Conservation (phyloP, 768 basidiomycete species). For the Multifurca ochricompacta region DNA sequence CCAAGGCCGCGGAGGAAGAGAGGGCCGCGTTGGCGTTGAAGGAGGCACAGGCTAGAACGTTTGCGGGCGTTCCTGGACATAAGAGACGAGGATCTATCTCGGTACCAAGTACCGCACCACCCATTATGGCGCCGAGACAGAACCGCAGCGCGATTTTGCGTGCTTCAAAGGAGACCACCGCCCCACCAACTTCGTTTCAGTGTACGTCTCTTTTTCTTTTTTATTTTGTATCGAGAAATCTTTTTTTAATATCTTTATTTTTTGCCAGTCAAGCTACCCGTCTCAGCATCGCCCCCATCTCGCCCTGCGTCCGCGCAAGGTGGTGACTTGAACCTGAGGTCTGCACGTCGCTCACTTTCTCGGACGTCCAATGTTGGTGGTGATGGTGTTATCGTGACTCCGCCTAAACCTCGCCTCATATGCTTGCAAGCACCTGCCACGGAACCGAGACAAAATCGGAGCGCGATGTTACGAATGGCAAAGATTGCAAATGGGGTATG, state of each 20-base stretch:
- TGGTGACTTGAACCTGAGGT: background rate
- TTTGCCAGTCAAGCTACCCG: too few relatives aligned
- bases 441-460: constrained; percentile 63
- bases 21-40: constrained; percentile 29
- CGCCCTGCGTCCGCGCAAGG: constrained; percentile 13
- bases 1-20: constrained; percentile 26
- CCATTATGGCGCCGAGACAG: constrained; percentile 36
- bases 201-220: constrained; percentile 9
- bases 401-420: constrained; percentile 44
- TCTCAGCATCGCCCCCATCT: too few relatives aligned
- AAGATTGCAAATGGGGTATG: constrained; percentile 40
- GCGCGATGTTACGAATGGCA: constrained; percentile 59
- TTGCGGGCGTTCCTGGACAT: constrained; percentile 80
- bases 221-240: too few relatives aligned
- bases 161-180: constrained; percentile 34
- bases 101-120: constrained; percentile 47
- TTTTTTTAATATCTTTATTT: too few relatives aligned
- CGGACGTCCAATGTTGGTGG: constrained; percentile 39
- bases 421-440: constrained; percentile 56
- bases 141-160: constrained; percentile 40
- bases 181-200: constrained; percentile 29
- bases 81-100: constrained; percentile 69
- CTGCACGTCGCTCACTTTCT: constrained; percentile 27
- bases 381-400: constrained; percentile 22
- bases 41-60: constrained; percentile 32